phyloP scores from a whole-genome alignment of 768 basidiomycete species.

The Neoboletus magnificus region DNA sequence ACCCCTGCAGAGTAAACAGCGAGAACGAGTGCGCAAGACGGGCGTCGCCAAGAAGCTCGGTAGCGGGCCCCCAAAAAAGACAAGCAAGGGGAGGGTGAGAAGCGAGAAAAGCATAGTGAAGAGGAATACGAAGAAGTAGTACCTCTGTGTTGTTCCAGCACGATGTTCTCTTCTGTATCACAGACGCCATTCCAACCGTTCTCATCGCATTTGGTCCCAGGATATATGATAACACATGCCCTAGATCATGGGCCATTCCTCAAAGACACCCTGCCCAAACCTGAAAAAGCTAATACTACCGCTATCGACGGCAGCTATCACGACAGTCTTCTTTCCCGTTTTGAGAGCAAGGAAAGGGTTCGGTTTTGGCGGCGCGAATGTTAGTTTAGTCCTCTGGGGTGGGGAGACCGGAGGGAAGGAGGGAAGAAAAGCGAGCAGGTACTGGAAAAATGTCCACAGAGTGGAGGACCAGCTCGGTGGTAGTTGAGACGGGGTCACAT shows the following conservation, averaged over 20 bases:
- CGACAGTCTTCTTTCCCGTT: slow-evolving; percentile 75
- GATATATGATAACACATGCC: neutral
- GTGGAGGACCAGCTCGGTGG: neutral
- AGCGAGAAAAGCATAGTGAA: slow-evolving; percentile 53
- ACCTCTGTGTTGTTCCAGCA: neutral
- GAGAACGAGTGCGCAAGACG: slow-evolving; percentile 48
- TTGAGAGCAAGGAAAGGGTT: slow-evolving; percentile 83
- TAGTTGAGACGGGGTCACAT: neutral
- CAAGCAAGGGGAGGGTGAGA: slow-evolving; percentile 45
- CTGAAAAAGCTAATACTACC: slow-evolving; percentile 87
- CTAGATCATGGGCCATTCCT: slow-evolving; percentile 70
- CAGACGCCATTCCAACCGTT: neutral
- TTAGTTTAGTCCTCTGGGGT: slow-evolving; percentile 27
- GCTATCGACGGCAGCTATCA: slow-evolving; percentile 86
- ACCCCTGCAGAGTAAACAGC: slow-evolving; percentile 39
- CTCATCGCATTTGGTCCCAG: neutral
- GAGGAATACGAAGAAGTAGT: slow-evolving; percentile 60
- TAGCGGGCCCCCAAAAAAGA: slow-evolving; percentile 19
- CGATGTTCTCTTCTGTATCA: neutral
- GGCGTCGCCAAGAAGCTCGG: slow-evolving; percentile 22
- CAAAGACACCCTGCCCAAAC: slow-evolving; percentile 82
- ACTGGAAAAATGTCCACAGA: neutral
- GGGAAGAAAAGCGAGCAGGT: slow-evolving; percentile 6
- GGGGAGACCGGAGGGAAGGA: neutral
- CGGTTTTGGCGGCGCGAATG: slow-evolving; percentile 35